Base-by-base conservation (phyloP, 169 alveolate species). In the Ichthyophthirius multifiliis region DNA sequence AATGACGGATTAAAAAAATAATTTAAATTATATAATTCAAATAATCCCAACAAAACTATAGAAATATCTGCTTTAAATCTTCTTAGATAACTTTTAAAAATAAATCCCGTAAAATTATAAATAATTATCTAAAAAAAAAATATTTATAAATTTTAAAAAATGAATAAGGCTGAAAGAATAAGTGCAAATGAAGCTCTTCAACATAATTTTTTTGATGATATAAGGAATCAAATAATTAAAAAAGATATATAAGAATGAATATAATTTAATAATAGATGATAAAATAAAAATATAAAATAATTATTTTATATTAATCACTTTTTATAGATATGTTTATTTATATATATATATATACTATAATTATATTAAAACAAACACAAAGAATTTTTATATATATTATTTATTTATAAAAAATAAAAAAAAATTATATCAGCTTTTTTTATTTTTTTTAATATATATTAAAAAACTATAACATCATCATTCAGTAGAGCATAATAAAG, bases 401-500 rank as follows among this genome's bases (percentile, higher is more conserved):
- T 7, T 34, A 20, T 13, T 47, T 20, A 20, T n/a, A 1, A 27
- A 27, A 55, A 18, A 20, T 46, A 46, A 55, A 20, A 55, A 55
- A 27, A 27, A 15, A 27, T 55, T 16, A n/a, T 1, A 55, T 55
- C 31, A 6, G 41, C 31, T 27, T 55, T 55, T 55, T 27, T 55
- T 55, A 55, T 27, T 55, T 55, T 34, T 27, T 16, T 55, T 55
- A 3, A 41, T 41, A 41, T 55, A 23, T 15, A 20, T 55, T 55
- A n/a, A 55, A 55, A 55, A 39, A 20, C 43, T 55, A 18, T 41
- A 27, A 55, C 16, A 55, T 1, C 4, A 0, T 86, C 91, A 93
- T 65, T 89, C 95, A 62, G 82, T 91, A 35, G 87, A 83, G 82
- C 97, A 92, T 37, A 92, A 87, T 18, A 94, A 86, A 18, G 96